Percentiles rank a stretch among this genome's conserved stretches.
phyloP scores from a whole-genome alignment of 2,329 filamentous ascomycete species.

The Arthrocladium fulminans region DNA sequence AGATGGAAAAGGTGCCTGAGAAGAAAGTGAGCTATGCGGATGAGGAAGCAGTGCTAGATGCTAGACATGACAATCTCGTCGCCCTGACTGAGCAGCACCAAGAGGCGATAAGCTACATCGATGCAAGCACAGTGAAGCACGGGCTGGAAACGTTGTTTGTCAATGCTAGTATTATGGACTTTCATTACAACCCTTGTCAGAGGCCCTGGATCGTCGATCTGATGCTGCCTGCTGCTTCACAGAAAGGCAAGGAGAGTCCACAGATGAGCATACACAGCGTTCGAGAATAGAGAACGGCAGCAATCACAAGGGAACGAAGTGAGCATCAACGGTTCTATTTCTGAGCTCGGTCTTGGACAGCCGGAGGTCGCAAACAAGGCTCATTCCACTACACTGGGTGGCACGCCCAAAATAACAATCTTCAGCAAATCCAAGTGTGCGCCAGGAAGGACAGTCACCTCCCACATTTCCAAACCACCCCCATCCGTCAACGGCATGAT shows the following conservation, averaged over 20 bases:
- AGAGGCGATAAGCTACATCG: constrained; percentile 19
- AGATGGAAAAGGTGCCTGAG: neutral
- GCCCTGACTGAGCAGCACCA: neutral
- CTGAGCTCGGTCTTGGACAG: no score
- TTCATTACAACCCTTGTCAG: constrained; percentile 41
- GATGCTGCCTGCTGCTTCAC: constrained; percentile 31
- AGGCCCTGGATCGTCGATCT: constrained; percentile 50
- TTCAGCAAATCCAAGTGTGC: constrained; percentile 1
- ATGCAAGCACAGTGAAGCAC: constrained; percentile 32
- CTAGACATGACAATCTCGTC: neutral
- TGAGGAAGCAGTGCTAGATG: neutral
- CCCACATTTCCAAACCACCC: neutral
- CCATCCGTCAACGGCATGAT: neutral
- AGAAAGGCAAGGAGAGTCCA: neutral
- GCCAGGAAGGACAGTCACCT: neutral
- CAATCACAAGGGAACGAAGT: neutral
- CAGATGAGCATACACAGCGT: neutral
- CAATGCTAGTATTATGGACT: constrained; percentile 49
- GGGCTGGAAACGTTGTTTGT: constrained; percentile 49
- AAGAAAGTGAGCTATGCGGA: neutral
- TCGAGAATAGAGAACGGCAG: neutral
- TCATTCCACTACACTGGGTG: neutral
- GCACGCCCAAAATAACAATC: neutral
- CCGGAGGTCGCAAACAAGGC: neutral
- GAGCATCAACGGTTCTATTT: no score